These are phyloP conservation scores for Hymenoscyphus albidus DNA, from an alignment of 2,329 filamentous ascomycete genomes.

Conservation along the genomic window DNA sequence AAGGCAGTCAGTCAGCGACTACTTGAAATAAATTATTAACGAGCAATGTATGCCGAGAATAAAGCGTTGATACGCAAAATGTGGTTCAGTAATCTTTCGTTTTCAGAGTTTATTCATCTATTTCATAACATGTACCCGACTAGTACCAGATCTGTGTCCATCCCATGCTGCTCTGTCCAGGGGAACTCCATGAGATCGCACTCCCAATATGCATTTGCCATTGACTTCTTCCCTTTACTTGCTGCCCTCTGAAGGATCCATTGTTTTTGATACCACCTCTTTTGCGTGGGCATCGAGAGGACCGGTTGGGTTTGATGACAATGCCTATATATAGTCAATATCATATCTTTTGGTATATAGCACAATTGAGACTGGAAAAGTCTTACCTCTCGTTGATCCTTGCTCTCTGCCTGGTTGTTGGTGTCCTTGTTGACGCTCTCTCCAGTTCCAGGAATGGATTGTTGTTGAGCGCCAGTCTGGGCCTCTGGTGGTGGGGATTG, in stretches of 20 bases:
- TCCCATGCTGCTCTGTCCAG: not conserved
- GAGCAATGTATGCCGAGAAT: not conserved
- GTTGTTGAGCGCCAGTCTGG: conserved; percentile 62
- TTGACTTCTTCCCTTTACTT: conserved; percentile 3
- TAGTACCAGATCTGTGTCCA: not conserved
- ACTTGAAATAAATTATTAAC: no score
- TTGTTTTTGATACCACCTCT: conserved; percentile 43
- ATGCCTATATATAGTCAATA: conserved; percentile 37
- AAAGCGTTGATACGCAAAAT: not conserved
- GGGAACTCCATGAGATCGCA: not conserved
- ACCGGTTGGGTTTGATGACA: conserved; percentile 64
- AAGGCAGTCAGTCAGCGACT: no score
- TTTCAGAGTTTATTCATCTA: not conserved
- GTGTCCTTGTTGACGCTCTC: conserved; percentile 54
- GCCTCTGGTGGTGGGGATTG: conserved; percentile 73
- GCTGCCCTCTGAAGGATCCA: conserved; percentile 10
- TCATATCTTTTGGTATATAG: not conserved
- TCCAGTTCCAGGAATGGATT: conserved; percentile 54
- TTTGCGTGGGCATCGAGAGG: conserved; percentile 57
- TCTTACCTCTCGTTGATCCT: conserved; percentile 48
- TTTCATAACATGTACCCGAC: not conserved
- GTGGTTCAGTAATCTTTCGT: not conserved
- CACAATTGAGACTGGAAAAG: not conserved
- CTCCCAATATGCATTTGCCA: not conserved
- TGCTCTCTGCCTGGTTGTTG: conserved; percentile 47